phyloP scores from a whole-genome alignment of 2,329 filamentous ascomycete genomes.

The Myriangium duriaei region DNA sequence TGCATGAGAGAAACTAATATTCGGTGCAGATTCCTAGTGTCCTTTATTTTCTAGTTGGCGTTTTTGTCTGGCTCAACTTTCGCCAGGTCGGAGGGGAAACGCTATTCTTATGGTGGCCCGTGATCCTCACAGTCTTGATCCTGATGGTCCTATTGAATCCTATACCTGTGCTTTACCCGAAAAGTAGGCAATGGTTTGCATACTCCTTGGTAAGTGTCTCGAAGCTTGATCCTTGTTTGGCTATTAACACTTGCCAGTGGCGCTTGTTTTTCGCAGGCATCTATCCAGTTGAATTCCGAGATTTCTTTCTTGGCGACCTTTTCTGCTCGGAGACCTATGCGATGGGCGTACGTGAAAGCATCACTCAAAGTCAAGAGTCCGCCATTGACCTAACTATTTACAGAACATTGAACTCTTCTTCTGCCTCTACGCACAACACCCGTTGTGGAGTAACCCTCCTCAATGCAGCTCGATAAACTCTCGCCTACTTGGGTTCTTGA shows the following conservation, averaged over 20 bases:
- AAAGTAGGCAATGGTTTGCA: slow-evolving; percentile 71
- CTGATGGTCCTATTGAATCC: slow-evolving; percentile 58
- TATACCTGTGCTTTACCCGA: slow-evolving; percentile 58
- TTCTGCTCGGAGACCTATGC: slow-evolving; percentile 91
- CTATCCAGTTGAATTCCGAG: slow-evolving; percentile 89
- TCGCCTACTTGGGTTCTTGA: slow-evolving; percentile 73
- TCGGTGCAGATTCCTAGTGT: slow-evolving; percentile 58
- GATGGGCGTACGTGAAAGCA: slow-evolving; percentile 53
- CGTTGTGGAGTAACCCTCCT: slow-evolving; percentile 54
- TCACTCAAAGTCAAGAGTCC: slow-evolving; percentile 12
- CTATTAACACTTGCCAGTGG: slow-evolving; percentile 45
- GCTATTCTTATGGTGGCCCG: slow-evolving; percentile 77
- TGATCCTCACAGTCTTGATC: slow-evolving; percentile 62
- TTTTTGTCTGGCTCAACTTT: slow-evolving; percentile 87
- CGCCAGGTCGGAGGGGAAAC: slow-evolving; percentile 49
- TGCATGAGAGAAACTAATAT: not conserved
- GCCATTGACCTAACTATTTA: slow-evolving; percentile 1
- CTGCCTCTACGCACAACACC: slow-evolving; percentile 65
- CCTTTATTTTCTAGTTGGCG: slow-evolving; percentile 61
- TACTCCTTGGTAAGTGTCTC: slow-evolving; percentile 63
- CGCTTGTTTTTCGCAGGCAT: slow-evolving; percentile 72
- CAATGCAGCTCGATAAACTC: slow-evolving; percentile 82
- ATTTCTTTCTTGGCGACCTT: slow-evolving; percentile 96
- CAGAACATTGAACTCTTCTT: slow-evolving; percentile 89
- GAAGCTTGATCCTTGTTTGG: not conserved